Evolutionary conservation across 2,329 filamentous ascomycete species (phyloP).

Genomic region (Cryphonectria parasitica): DNA sequence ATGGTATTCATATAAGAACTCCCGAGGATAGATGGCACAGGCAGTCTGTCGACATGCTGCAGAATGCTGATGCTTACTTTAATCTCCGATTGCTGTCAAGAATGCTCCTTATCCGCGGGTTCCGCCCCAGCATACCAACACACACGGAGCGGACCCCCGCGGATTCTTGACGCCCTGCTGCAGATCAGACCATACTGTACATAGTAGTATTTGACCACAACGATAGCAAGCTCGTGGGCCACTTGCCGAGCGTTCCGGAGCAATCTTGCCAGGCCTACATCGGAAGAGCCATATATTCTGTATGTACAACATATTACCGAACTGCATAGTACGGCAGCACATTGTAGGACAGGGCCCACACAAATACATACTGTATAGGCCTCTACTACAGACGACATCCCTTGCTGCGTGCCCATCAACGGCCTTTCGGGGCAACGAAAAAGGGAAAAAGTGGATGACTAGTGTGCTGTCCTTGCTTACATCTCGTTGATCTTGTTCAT

Average conservation of each 20-base stretch:
- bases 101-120: background rate
- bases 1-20: background rate
- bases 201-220: background rate
- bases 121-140: background rate
- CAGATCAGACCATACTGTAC: background rate
- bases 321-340: background rate
- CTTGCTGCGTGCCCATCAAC: background rate
- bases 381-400: background rate
- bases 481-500: background rate
- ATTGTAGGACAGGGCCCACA: background rate
- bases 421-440: background rate
- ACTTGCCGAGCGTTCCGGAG: conserved; percentile 5
- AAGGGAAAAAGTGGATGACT: background rate
- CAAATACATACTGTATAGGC: background rate
- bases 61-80: background rate
- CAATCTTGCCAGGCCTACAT: background rate
- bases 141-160: background rate
- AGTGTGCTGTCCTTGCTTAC: background rate
- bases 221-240: background rate
- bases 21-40: background rate
- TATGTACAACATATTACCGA: background rate
- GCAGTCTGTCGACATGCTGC: background rate
- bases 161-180: background rate
- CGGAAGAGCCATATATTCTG: background rate
- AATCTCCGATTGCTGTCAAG: background rate